Percentiles rank a stretch among this genome's conserved stretches.
Conservation (phyloP, 176 grass and related monocot genomes). For the Secale cereale region DNA sequence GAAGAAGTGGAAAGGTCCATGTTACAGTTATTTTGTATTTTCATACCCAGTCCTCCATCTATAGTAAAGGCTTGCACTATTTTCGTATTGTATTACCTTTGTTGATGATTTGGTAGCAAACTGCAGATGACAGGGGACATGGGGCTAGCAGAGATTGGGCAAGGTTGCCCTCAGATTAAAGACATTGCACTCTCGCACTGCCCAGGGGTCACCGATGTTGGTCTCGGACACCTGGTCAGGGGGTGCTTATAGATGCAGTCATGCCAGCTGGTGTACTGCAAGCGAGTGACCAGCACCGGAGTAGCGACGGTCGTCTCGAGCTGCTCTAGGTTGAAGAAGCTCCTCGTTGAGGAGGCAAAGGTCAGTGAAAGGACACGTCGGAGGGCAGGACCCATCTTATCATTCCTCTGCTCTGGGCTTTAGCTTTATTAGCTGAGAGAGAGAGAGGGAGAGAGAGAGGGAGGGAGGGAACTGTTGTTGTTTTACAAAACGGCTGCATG, state of each 20-base stretch:
- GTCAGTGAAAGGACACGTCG: slow-evolving; percentile 72
- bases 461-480: background rate
- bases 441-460: background rate
- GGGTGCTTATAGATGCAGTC: slow-evolving; percentile 57
- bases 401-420: slow-evolving; percentile 59
- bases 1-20: background rate
- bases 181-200: slow-evolving; percentile 71
- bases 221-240: slow-evolving; percentile 61
- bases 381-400: slow-evolving; percentile 53
- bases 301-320: slow-evolving; percentile 71
- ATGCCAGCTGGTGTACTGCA: slow-evolving; percentile 75
- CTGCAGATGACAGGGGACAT: slow-evolving; percentile 66
- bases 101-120: slow-evolving; percentile 10
- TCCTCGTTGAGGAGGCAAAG: slow-evolving; percentile 82
- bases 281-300: slow-evolving; percentile 49
- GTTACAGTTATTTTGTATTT: background rate
- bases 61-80: background rate
- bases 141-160: slow-evolving; percentile 65
- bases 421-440: slow-evolving; percentile 3
- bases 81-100: background rate
- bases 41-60: background rate
- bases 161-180: slow-evolving; percentile 58
- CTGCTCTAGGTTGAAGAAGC: slow-evolving; percentile 71
- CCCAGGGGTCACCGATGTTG: slow-evolving; percentile 63
- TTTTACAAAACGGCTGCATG: background rate